Percentiles rank a stretch among this genome's conserved stretches.
Conservation (phyloP, 208 protist genomes). For the Trypanosoma grayi region DNA sequence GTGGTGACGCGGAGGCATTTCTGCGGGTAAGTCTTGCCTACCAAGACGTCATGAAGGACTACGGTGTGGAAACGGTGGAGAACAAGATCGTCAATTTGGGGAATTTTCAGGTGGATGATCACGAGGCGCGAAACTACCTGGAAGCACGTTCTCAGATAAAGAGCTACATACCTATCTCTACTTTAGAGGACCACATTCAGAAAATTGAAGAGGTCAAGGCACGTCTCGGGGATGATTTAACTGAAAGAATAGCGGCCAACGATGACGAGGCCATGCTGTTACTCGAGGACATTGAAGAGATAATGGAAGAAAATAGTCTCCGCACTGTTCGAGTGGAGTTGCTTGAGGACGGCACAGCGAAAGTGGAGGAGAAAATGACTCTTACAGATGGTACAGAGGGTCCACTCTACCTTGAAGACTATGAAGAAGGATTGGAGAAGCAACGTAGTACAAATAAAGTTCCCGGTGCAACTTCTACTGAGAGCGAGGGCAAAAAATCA, state of each 20-base stretch:
- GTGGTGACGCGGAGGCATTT: constrained; percentile 76
- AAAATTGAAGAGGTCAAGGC: constrained; percentile 69
- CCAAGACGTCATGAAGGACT: constrained; percentile 87
- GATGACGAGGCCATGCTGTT: constrained; percentile 79
- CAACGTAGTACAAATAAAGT: background rate
- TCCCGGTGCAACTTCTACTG: background rate
- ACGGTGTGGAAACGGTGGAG: constrained; percentile 81
- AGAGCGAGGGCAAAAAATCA: background rate
- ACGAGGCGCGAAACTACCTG: constrained; percentile 81
- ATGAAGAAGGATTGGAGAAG: background rate
- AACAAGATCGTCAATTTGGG: constrained; percentile 84
- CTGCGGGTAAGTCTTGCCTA: constrained; percentile 77
- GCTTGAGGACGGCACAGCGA: constrained; percentile 63
- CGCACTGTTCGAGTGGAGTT: constrained; percentile 72
- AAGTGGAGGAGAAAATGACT: constrained; percentile 33
- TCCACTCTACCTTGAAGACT: constrained; percentile 47
- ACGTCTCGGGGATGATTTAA: constrained; percentile 61
- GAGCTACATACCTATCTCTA: constrained; percentile 82
- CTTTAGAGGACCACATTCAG: constrained; percentile 77
- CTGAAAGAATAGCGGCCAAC: constrained; percentile 54
- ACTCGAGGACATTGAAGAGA: constrained; percentile 86
- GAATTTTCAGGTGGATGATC: constrained; percentile 72
- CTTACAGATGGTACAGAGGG: constrained; percentile 79
- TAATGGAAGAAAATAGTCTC: constrained; percentile 73
- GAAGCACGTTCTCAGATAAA: constrained; percentile 55